phyloP scores from a whole-genome alignment of 2,329 filamentous ascomycete species.

The Monosporascus sp. region DNA sequence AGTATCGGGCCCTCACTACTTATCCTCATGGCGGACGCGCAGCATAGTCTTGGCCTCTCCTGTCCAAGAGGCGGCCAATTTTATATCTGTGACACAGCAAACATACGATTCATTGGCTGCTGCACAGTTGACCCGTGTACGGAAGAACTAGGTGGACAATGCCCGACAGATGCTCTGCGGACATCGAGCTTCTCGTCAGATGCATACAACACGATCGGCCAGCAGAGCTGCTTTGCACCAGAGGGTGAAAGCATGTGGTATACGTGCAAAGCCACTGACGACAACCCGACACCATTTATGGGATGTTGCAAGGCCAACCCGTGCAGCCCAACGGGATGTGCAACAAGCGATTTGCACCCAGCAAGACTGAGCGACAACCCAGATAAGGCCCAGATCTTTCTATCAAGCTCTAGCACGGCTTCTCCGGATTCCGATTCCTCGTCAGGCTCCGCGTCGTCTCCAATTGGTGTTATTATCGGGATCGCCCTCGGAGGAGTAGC shows the following conservation, averaged over 20 bases:
- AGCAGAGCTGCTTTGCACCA: constrained; percentile 25
- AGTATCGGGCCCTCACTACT: not conserved
- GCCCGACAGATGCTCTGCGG: constrained; percentile 26
- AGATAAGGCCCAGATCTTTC: constrained; percentile 14
- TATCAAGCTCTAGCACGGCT: constrained; percentile 4
- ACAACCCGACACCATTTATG: constrained; percentile 21
- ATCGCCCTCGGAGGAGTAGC: constrained; percentile 13
- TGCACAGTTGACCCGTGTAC: constrained; percentile 32
- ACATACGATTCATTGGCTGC: constrained; percentile 33
- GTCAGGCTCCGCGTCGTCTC: not conserved
- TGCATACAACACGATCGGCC: constrained; percentile 24
- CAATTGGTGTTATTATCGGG: not conserved
- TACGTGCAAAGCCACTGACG: constrained; percentile 22
- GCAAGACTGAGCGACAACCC: constrained; percentile 15
- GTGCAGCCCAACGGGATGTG: constrained; percentile 26
- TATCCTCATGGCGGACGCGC: not conserved
- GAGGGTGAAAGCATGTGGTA: constrained; percentile 22
- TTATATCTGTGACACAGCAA: constrained; percentile 26
- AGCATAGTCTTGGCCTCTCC: not conserved
- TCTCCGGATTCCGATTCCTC: not conserved
- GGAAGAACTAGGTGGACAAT: constrained; percentile 24
- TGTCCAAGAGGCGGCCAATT: not conserved
- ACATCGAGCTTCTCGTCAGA: constrained; percentile 27
- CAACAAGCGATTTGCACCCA: constrained; percentile 18
- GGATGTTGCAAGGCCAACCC: constrained; percentile 32